phyloP scores from a whole-genome alignment of 306 rosid genomes.

The Vigna hirtella region DNA sequence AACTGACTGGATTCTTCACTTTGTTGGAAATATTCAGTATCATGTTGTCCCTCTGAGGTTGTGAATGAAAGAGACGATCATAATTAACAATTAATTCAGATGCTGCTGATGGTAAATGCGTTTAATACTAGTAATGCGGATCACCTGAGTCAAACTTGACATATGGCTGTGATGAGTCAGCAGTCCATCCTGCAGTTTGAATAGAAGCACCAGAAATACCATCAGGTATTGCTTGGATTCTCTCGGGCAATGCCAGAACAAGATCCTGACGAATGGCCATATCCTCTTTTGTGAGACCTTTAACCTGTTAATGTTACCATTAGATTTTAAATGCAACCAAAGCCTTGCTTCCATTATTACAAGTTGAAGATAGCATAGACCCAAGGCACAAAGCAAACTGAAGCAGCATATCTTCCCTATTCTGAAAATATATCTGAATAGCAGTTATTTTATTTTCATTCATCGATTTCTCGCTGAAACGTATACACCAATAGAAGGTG shows the following conservation, averaged over 20 bases:
- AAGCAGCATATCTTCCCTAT: neutral
- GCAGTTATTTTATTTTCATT: too few species aligned
- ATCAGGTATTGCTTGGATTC: slow-evolving; percentile 85
- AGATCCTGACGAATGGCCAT: slow-evolving; percentile 63
- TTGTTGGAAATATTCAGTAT: slow-evolving; percentile 61
- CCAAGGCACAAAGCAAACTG: neutral
- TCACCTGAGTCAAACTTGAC: slow-evolving; percentile 78
- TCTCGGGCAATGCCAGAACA: slow-evolving; percentile 70
- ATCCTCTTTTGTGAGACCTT: slow-evolving; percentile 79
- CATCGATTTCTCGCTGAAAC: too few species aligned
- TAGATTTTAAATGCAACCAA: slow-evolving; percentile 31
- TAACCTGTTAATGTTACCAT: slow-evolving; percentile 61
- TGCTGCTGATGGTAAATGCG: neutral
- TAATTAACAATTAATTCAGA: slow-evolving; percentile 22
- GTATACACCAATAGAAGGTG: too few species aligned
- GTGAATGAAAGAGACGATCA: slow-evolving; percentile 25
- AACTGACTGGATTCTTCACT: slow-evolving; percentile 79
- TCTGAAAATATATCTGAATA: neutral
- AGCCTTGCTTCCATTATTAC: neutral
- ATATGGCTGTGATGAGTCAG: slow-evolving; percentile 55
- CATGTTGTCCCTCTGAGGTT: slow-evolving; percentile 55
- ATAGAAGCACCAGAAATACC: slow-evolving; percentile 57
- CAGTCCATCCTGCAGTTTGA: slow-evolving; percentile 58
- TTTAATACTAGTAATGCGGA: neutral
- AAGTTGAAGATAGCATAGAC: neutral